phyloP scores from a whole-genome alignment of 495 filamentous ascomycete species.

The Lasiosphaeria miniovina region DNA sequence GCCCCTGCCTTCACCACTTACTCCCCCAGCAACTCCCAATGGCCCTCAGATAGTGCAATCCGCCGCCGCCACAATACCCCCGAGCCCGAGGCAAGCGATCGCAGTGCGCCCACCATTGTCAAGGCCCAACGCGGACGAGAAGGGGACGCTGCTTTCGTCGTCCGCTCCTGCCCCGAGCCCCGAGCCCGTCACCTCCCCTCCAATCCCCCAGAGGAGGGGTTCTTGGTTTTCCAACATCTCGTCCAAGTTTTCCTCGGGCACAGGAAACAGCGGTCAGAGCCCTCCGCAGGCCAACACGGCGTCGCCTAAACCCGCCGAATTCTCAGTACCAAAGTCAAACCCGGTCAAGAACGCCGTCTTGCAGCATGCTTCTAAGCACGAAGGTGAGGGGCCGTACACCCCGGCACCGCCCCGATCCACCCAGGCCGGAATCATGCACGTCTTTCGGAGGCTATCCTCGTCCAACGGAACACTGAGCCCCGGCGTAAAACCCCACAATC shows the following conservation, averaged over 20 bases:
- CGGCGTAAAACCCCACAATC: constrained; percentile 40
- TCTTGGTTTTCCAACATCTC: constrained; percentile 93
- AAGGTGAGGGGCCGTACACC: constrained; percentile 58
- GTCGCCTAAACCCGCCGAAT: constrained; percentile 52
- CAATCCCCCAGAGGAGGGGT: constrained; percentile 54
- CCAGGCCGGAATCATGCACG: constrained; percentile 73
- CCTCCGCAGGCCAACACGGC: constrained; percentile 41
- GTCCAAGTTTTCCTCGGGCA: constrained; percentile 78
- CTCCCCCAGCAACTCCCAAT: constrained; percentile 10
- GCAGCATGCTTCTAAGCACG: constrained; percentile 45
- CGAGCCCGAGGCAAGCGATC: constrained; percentile 7
- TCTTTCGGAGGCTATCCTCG: constrained; percentile 76
- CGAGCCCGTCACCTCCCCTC: background rate
- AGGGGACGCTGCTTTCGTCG: constrained; percentile 13
- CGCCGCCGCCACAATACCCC: background rate
- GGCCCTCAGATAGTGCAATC: constrained; percentile 10
- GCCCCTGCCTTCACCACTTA: constrained; percentile 6
- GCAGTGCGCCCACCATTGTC: constrained; percentile 34
- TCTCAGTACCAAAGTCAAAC: constrained; percentile 54
- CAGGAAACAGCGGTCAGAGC: constrained; percentile 36
- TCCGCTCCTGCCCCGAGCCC: constrained; percentile 18
- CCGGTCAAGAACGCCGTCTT: constrained; percentile 52
- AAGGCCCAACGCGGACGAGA: constrained; percentile 36
- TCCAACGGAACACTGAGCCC: constrained; percentile 52
- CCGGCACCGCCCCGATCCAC: constrained; percentile 63